Conservation (phyloP, 768 basidiomycete genomes). For the Amylocystis lapponica region DNA sequence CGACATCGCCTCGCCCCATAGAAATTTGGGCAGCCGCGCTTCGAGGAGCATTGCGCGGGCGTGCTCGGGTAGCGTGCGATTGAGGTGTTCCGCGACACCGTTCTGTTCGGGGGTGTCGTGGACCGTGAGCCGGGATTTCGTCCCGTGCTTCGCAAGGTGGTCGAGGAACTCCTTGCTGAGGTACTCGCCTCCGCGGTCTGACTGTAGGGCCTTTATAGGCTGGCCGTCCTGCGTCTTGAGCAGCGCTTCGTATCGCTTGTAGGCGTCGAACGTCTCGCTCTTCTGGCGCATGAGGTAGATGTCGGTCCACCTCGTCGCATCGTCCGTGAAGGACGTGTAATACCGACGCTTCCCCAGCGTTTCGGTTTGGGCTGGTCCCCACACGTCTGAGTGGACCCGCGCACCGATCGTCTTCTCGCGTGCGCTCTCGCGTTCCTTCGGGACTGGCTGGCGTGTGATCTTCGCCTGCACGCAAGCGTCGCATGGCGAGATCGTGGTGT, state of each 20-base stretch:
- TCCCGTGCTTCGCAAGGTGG: conserved; percentile 1
- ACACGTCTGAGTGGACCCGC: conserved; percentile 36
- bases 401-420: conserved; percentile 24
- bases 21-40: conserved; percentile 26
- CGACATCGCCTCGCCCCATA: conserved; percentile 34
- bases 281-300: conserved; percentile 29
- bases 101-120: conserved; percentile 22
- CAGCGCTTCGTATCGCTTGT: conserved; percentile 30
- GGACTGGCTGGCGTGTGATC: conserved; percentile 8
- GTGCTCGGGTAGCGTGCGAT: conserved; percentile 3
- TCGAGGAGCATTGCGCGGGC: conserved; percentile 2
- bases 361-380: conserved; percentile 35
- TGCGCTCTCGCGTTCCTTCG: conserved; percentile 1
- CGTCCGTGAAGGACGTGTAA: conserved; percentile 25
- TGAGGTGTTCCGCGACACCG: conserved; percentile 16
- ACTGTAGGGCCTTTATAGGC: conserved; percentile 29
- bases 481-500: conserved; percentile 24
- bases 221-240: conserved; percentile 25
- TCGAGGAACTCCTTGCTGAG: neutral
- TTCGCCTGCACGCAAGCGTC: conserved; percentile 34
- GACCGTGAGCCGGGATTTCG: conserved; percentile 7
- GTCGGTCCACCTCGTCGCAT: conserved; percentile 15
- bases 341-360: conserved; percentile 19
- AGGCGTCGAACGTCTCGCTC: conserved; percentile 22
- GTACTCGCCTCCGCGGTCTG: conserved; percentile 35